Evolutionary conservation across 148 eudicot species (phyloP).

Genomic region (Cornus kousa): DNA sequence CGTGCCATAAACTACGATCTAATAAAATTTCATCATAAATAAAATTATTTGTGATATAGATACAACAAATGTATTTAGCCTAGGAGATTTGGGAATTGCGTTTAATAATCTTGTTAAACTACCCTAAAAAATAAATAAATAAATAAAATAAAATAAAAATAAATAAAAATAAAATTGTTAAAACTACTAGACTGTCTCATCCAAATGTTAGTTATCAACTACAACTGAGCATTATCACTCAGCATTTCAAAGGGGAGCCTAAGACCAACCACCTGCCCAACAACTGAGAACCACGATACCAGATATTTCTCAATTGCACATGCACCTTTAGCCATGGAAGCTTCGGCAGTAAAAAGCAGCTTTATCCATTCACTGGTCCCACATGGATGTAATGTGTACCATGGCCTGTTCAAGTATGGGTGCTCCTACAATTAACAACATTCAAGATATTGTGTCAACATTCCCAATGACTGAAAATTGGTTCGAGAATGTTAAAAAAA

Average conservation of each 20-base stretch:
- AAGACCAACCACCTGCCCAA: slow-evolving; percentile 85
- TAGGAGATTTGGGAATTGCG: no score
- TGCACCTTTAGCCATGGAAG: slow-evolving; percentile 19
- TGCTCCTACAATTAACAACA: slow-evolving; percentile 59
- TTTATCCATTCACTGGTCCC: slow-evolving; percentile 90
- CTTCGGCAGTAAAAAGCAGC: slow-evolving; percentile 41
- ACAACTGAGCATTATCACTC: background rate
- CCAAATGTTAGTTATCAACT: no score
- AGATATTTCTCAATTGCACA: slow-evolving; percentile 45
- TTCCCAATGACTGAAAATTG: background rate
- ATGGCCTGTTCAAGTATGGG: slow-evolving; percentile 81
- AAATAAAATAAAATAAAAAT: no score
- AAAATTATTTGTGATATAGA: no score
- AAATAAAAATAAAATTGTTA: no score
- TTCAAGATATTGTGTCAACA: background rate
- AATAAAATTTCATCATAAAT: no score
- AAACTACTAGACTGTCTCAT: no score
- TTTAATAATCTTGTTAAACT: no score
- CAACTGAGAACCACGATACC: slow-evolving; percentile 79
- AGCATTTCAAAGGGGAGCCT: slow-evolving; percentile 64
- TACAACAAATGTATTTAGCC: no score
- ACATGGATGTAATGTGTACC: slow-evolving; percentile 89
- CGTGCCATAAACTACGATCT: no score
- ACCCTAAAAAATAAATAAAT: no score
- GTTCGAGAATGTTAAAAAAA: no score